Evolutionary conservation across 306 rosid genomes (phyloP).

Genomic region (Alnus glutinosa): DNA sequence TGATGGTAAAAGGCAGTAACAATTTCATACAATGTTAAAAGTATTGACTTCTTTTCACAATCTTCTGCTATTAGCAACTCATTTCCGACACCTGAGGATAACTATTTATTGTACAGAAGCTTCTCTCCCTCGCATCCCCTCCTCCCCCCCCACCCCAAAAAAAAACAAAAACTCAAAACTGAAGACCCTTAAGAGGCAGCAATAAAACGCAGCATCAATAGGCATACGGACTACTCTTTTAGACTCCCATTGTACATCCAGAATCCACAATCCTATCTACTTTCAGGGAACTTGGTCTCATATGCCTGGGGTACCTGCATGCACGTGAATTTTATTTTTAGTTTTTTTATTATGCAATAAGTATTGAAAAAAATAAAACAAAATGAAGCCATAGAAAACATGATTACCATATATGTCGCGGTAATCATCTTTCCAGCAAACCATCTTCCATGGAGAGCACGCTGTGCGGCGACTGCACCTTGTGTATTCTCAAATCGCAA

Average conservation of each 20-base stretch:
- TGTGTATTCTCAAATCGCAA: conserved; percentile 64
- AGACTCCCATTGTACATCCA: background rate
- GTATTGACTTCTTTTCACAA: background rate
- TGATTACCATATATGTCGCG: conserved; percentile 74
- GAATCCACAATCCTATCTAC: conserved; percentile 35
- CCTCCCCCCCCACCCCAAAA: background rate
- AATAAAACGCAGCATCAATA: background rate
- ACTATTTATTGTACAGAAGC: background rate
- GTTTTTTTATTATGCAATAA: conserved; percentile 12
- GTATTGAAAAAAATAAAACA: conserved; percentile 4
- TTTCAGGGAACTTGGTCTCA: conserved; percentile 62
- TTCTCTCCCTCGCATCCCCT: background rate
- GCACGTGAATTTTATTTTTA: conserved; percentile 18
- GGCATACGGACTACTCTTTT: background rate
- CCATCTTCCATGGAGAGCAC: conserved; percentile 96
- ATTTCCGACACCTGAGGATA: background rate
- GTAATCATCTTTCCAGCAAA: conserved; percentile 98
- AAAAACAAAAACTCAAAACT: background rate
- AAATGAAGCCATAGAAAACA: conserved; percentile 16
- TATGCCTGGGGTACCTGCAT: conserved; percentile 69
- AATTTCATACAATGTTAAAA: background rate
- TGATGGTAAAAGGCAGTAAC: background rate
- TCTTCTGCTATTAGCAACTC: conserved; percentile 3
- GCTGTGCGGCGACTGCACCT: conserved; percentile 70
- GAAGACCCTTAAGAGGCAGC: background rate